phyloP scores from a whole-genome alignment of 2,329 filamentous ascomycete species.

The Epichloe aotearoae region DNA sequence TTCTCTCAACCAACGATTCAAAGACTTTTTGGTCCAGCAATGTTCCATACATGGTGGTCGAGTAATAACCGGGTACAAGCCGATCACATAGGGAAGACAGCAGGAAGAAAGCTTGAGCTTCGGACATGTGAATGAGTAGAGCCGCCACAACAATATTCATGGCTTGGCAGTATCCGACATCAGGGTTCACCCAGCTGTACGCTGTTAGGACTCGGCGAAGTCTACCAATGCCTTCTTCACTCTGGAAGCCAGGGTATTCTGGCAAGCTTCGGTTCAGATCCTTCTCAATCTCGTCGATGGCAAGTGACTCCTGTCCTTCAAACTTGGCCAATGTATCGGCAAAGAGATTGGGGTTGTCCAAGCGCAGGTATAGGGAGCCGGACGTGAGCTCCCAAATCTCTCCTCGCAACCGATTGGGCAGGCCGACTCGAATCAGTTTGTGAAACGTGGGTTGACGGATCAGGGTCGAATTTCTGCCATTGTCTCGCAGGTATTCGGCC shows the following conservation, averaged over 20 bases:
- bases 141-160: constrained; percentile 99
- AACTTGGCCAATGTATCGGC: constrained; percentile 73
- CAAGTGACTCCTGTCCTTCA: constrained; percentile 75
- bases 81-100: constrained; percentile 86
- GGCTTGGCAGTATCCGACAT: constrained; percentile 96
- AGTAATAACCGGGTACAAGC: constrained; percentile 91
- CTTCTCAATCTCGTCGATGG: constrained; percentile 98
- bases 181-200: constrained; percentile 92
- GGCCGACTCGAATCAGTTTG: constrained; percentile 87
- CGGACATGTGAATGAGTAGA: constrained; percentile 97
- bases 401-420: constrained; percentile 83
- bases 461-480: constrained; percentile 82
- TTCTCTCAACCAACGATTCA: constrained; percentile 94
- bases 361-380: constrained; percentile 74
- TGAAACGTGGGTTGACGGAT: constrained; percentile 95
- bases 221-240: constrained; percentile 83
- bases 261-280: constrained; percentile 92
- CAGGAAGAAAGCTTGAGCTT: constrained; percentile 88
- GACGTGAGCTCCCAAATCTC: constrained; percentile 95
- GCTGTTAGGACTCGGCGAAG: constrained; percentile 84
- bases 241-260: constrained; percentile 95
- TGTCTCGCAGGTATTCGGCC: constrained; percentile 93
- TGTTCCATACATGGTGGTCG: constrained; percentile 97
- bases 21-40: constrained; percentile 94
- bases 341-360: constrained; percentile 77